Evolutionary conservation across 306 rosid species (phyloP), one percentile per base, ranked within the genome.

Genomic region (Quercus rubra): DNA sequence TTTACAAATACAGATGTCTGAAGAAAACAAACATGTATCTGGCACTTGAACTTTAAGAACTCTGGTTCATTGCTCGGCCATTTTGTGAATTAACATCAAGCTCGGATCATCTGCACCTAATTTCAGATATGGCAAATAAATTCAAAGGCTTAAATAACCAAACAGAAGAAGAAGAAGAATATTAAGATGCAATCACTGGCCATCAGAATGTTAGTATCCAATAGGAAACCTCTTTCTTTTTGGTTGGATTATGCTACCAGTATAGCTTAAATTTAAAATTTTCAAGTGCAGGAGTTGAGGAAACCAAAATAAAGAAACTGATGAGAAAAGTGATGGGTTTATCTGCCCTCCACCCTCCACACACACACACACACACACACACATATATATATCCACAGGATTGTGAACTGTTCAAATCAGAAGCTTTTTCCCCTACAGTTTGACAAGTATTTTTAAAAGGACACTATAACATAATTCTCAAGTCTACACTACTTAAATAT

Each of bases 41-140:
- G 78, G 76, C 59, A 58, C 80, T 27, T 80, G 56, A 76, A 75
- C 81, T 78, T 43, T 74, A 35, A 9, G 54, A 75, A 70, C 84
- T 80, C 73, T 18, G 74, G 71, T 76, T 58, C 46, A 38, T 61
- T 55, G 19, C 78, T 82, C 62, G 70, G 71, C 78, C 74, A 54
- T 79, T 71, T 59, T 84, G 74, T 68, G 71, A 61, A 80, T 83
- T 61, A 62, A 81, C 55, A 76, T 87, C 87, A 89, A 46, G 82
- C 82, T 87, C 85, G 89, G 74, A 74, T 77, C 85, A 70, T 74
- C 91, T 92, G 87, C 87, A 83, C 15, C 75, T 78, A 46, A 25
- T 56, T 58, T 43, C 73, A 25, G 67, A 61, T 63, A 21, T 57
- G 31, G 46, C 25, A 70, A 78, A 67, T 55, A 66, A 28, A 64